A percentile compares a stretch with the other conserved stretches of the same genome.
Conservation (phyloP, 306 rosid species). For the Glycyrrhiza uralensis region DNA sequence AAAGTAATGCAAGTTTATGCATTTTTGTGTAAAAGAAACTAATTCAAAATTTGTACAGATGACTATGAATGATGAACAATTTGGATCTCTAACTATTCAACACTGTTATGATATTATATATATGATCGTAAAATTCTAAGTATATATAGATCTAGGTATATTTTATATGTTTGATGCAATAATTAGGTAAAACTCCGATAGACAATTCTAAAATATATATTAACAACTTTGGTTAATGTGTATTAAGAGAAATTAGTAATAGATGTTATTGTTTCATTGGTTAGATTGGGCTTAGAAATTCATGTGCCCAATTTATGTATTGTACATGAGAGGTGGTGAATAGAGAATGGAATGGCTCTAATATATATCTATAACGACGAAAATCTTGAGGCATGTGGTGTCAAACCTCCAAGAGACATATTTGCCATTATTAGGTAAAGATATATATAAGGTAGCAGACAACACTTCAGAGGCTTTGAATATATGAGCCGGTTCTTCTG, state of each 20-base stretch:
- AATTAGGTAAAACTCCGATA: not conserved
- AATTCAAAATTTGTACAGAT: not conserved
- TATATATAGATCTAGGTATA: not conserved
- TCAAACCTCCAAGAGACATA: not conserved
- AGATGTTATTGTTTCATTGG: no score
- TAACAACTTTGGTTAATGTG: not conserved
- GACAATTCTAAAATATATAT: not conserved
- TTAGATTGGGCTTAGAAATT: not conserved
- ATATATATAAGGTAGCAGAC: not conserved
- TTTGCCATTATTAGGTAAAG: constrained; percentile 23
- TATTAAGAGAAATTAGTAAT: no score
- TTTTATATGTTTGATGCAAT: not conserved
- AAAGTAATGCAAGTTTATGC: not conserved
- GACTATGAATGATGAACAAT: not conserved
- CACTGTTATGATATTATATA: not conserved
- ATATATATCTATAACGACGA: not conserved
- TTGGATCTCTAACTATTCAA: not conserved
- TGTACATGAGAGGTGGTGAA: not conserved
- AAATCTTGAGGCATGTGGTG: constrained; percentile 16
- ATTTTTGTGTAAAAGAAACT: not conserved
- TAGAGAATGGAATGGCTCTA: not conserved
- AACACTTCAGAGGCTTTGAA: not conserved
- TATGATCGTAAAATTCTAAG: not conserved
- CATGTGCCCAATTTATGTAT: not conserved
- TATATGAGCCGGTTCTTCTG: not conserved